Evolutionary conservation across 805 yeast species (phyloP).

Genomic region (Metschnikowia kofuensis): DNA sequence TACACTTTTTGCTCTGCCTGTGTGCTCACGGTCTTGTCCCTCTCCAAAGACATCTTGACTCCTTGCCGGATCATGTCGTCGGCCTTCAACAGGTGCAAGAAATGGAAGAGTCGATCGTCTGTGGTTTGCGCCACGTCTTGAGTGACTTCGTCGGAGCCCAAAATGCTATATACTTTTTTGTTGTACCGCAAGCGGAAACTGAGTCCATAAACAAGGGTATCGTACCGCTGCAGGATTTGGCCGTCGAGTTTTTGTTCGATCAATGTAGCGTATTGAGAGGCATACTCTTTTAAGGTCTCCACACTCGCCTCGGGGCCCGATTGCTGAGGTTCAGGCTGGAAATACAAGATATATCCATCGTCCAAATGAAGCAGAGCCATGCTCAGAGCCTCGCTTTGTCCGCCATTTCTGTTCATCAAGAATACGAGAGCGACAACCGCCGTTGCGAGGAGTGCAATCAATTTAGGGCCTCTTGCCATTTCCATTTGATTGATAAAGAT

Average conservation of each 20-base stretch:
- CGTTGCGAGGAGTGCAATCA: constrained; percentile 3
- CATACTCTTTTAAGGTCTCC: constrained; percentile 1
- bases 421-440: constrained; percentile 1
- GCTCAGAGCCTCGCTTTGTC: not conserved
- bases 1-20: not conserved
- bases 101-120: constrained; percentile 4
- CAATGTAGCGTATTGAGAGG: constrained; percentile 3
- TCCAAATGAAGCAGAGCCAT: constrained; percentile 10
- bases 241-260: constrained; percentile 8
- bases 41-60: constrained; percentile 12
- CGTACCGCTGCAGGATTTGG: constrained; percentile 10
- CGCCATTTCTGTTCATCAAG: not conserved
- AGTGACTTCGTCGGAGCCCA: constrained; percentile 1
- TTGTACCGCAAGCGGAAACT: constrained; percentile 9
- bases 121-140: constrained; percentile 4
- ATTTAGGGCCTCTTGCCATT: constrained; percentile 5
- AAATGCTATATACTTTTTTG: constrained; percentile 7
- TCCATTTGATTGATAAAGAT: not conserved
- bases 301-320: not conserved
- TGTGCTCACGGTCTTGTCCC: constrained; percentile 9
- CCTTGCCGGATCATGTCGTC: constrained; percentile 7
- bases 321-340: constrained; percentile 1
- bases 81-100: constrained; percentile 6
- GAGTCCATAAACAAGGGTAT: constrained; percentile 11
- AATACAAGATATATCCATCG: constrained; percentile 3